phyloP scores from a whole-genome alignment of 139 green algal species.

The Micractinium conductrix region DNA sequence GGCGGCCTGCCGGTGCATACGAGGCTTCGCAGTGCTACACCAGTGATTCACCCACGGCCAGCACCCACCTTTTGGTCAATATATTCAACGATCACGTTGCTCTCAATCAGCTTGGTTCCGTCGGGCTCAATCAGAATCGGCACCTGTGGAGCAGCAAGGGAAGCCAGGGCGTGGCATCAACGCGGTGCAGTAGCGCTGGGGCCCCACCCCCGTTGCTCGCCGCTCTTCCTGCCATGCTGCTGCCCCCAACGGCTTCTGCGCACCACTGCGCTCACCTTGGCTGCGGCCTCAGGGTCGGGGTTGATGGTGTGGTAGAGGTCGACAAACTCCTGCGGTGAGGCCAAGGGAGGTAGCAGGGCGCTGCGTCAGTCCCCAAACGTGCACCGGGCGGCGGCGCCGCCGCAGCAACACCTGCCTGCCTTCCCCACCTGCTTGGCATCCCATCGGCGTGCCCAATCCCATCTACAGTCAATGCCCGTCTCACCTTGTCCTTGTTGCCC shows the following conservation, averaged over 20 bases:
- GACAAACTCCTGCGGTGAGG: no score
- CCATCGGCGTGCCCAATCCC: no score
- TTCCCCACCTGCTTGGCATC: no score
- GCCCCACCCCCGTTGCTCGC: neutral
- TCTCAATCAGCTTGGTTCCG: constrained; percentile 22
- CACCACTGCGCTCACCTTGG: constrained; percentile 11
- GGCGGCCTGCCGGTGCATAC: neutral
- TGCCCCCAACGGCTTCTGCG: neutral
- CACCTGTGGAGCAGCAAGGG: neutral
- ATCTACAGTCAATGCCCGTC: no score
- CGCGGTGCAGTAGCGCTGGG: neutral
- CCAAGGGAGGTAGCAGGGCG: no score
- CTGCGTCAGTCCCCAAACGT: no score
- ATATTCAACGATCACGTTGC: constrained; percentile 16
- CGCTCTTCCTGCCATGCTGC: neutral
- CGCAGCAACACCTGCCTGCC: no score
- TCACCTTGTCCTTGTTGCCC: constrained; percentile 33
- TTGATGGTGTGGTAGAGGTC: neutral
- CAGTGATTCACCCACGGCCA: neutral
- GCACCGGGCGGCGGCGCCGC: no score
- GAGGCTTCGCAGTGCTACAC: neutral
- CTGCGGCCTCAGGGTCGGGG: constrained; percentile 10
- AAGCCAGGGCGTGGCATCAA: neutral
- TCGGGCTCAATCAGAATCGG: constrained; percentile 32
- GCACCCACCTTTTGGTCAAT: constrained; percentile 2